Base-by-base conservation (phyloP, 108 stramenopile species). In the Parmales sp. region DNA sequence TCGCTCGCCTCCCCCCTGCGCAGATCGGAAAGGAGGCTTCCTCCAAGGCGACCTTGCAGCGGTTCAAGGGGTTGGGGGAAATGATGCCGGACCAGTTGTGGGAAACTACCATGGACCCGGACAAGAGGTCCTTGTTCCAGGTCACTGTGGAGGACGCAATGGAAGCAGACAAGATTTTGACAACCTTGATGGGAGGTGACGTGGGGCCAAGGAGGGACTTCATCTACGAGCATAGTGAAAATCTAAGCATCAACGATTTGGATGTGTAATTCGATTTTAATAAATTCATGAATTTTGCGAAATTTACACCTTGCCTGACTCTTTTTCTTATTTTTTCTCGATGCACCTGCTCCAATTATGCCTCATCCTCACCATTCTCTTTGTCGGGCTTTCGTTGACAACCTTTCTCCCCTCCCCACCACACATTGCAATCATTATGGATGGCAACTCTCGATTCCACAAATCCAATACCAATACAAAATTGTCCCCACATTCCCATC, bases 81-180 rank as follows among this genome's bases (percentile, higher is more conserved):
- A 95, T 95, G 95, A 95, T 95, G 95, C 91, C 95, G 20, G 72
- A 85, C 63, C 91, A 95, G 73, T 79, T 95, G 51, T 95, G 95
- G 95, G 78, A 87, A 11, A 95, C 95, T 22, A 95, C 95, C 1
- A 95, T 95, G 95, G 83, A 95, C 74, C 92, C 95, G 6, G 79
- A 82, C 39, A 76, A 39, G 26, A 76, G 95, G 34, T 84, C 83
- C 25, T 70, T 95, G 78, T 76, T 91, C 29, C 75, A 82, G 60
- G 92, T 95, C 22, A 86, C 87, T 20, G 86, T 91, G 25, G 83
- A 89, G 18, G 95, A 95, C 78, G 89, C 84, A 36, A 79, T 89
- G 0, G 45, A 81, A 37, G 95, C 95, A 19, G 92, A 95, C 69
- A 75, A 80, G 39, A 87, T 90, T 20, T 68, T 95, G 49, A 81